Base-by-base conservation (phyloP, 352 stramenopile genomes). In the Globisporangium camurandrum region DNA sequence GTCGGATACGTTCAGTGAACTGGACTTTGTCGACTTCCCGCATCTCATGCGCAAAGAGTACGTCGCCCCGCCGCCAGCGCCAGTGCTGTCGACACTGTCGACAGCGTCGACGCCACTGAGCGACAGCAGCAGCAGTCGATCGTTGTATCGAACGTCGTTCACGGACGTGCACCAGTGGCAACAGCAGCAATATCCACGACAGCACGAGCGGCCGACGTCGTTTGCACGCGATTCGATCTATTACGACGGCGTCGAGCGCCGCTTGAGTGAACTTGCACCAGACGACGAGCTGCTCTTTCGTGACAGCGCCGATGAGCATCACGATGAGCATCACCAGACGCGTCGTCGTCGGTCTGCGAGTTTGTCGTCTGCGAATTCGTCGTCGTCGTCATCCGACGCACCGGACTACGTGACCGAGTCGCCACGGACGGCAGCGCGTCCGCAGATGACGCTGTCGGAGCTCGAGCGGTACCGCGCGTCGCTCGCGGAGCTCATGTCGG, bases 1-100 rank as follows among this genome's bases (percentile, higher is more conserved):
- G 19, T 86, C 68, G 7, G 77, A 89, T 38, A 84, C 77, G 0
- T 89, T 89, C 49, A 89, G 77, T 42, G 77, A 88, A 46, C 62
- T 88, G 57, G 77, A 87, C 37, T 57, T 89, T 44, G 70, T 71
- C 10, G 75, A 86, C 36, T 61, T 89, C 11, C 77, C 77, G 16
- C 77, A 89, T 27, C 54, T 89, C 38, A 84, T 89, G 72, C 70
- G 69, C 39, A 84, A 82, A 10, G 71, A 79, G 19, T 59, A 85
- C 46, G 49, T 56, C 7, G 17, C 57, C 60, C n/a, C 48, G 19
- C 17, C 33, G 38, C 8, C 30, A 49, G 40, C 16, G 46, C 28
- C 46, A 44, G 12, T 23, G 37, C 49, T 5, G 16, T 26, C 37
- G 27, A 5, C 1, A 10, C 31, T 37, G 11, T 5, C 1, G 57